phyloP scores from a whole-genome alignment of 495 filamentous ascomycete genomes.

The Tricharina praecox region DNA sequence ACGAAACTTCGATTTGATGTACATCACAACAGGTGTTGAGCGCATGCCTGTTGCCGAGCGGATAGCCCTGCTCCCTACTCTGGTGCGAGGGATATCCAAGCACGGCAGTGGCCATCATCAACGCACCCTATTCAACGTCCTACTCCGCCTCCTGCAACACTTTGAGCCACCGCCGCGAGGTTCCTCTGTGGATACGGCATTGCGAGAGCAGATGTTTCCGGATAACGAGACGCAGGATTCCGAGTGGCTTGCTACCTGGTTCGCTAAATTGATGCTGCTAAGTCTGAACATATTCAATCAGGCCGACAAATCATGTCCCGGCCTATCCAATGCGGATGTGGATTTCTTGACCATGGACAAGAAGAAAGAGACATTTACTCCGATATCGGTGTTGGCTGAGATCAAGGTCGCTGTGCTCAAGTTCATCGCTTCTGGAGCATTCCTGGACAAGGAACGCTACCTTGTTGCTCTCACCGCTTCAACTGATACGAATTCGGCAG shows the following conservation, averaged over 20 bases:
- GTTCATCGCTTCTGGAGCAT: constrained; percentile 70
- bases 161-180: constrained; percentile 59
- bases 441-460: constrained; percentile 61
- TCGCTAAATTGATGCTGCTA: constrained; percentile 65
- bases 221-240: constrained; percentile 44
- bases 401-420: constrained; percentile 46
- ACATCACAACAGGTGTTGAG: constrained; percentile 71
- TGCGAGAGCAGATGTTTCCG: constrained; percentile 53
- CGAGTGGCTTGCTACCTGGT: constrained; percentile 54
- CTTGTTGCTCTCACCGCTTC: constrained; percentile 69
- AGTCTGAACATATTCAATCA: constrained; percentile 25
- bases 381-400: constrained; percentile 13
- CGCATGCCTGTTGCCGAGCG: constrained; percentile 43
- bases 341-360: constrained; percentile 55
- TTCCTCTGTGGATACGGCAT: constrained; percentile 52
- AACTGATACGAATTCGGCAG: constrained; percentile 61
- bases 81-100: constrained; percentile 55
- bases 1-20: constrained; percentile 73
- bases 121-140: constrained; percentile 64
- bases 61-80: constrained; percentile 49
- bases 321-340: constrained; percentile 52
- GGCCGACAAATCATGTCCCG: constrained; percentile 40
- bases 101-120: constrained; percentile 46
- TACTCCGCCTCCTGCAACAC: constrained; percentile 55
- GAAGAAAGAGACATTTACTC: constrained; percentile 42